Percentiles rank a stretch among this genome's conserved stretches.
Conservation (phyloP, 768 basidiomycete genomes). For the Suillus fuscotomentosus region DNA sequence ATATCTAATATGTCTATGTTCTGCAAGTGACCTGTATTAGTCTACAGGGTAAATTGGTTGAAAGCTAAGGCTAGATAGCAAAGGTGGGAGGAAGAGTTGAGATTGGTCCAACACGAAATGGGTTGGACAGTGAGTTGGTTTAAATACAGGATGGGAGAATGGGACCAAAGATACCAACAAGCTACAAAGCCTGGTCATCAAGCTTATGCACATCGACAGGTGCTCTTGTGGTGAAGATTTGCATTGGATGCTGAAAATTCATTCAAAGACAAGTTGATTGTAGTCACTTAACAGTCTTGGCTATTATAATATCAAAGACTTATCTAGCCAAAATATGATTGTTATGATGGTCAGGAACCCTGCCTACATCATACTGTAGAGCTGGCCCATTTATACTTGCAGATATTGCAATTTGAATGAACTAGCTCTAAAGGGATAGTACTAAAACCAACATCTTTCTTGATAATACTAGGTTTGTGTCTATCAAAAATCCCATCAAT, state of each 20-base stretch:
- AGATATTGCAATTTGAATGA: too few species aligned
- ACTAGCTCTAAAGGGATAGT: too few species aligned
- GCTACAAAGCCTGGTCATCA: neutral
- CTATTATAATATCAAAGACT: too few species aligned
- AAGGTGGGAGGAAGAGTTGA: slow-evolving; percentile 21
- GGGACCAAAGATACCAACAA: neutral
- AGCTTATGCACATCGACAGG: neutral
- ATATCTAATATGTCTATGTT: neutral
- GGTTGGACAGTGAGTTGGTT: too few species aligned
- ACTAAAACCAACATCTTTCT: too few species aligned
- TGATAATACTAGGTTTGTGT: too few species aligned
- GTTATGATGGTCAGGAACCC: too few species aligned
- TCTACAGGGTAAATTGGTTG: slow-evolving; percentile 8
- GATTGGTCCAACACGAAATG: slow-evolving; percentile 17
- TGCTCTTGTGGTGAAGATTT: neutral
- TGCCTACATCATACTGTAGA: too few species aligned
- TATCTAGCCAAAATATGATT: too few species aligned
- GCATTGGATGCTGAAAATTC: neutral
- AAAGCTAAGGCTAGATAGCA: slow-evolving; percentile 17
- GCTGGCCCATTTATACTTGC: too few species aligned
- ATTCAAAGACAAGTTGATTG: neutral
- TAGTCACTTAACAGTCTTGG: neutral
- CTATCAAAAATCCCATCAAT: too few species aligned
- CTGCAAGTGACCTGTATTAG: slow-evolving; percentile 1
- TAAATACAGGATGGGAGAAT: neutral